Conservation (phyloP, 2,329 filamentous ascomycete species). For the Zymoseptoria pseudotritici region DNA sequence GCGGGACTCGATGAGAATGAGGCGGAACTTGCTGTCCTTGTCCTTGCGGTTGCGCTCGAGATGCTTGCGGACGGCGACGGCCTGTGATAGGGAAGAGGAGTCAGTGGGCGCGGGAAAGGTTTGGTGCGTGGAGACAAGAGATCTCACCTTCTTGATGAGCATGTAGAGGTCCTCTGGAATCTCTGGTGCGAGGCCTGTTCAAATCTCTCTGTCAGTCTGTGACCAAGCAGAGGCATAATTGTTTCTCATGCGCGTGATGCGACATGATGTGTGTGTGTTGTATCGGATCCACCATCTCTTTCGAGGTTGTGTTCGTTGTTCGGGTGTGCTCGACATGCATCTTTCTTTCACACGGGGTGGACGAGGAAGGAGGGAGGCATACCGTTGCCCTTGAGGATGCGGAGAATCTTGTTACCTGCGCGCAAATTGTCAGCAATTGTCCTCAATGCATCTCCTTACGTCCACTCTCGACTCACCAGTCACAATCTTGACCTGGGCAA, state of each 20-base stretch:
- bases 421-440: slow-evolving; percentile 10
- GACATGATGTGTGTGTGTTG: slow-evolving; percentile 7
- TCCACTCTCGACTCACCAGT: slow-evolving; percentile 61
- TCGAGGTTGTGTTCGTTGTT: slow-evolving; percentile 19
- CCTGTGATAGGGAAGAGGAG: slow-evolving; percentile 43
- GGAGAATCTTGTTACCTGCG: slow-evolving; percentile 97
- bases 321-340: not conserved
- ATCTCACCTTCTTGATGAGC: slow-evolving; percentile 98
- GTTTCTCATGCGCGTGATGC: slow-evolving; percentile 12
- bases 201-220: slow-evolving; percentile 38
- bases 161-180: slow-evolving; percentile 99
- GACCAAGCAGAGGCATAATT: slow-evolving; percentile 38
- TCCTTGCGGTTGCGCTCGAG: slow-evolving; percentile 99
- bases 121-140: not conserved
- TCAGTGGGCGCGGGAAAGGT: slow-evolving; percentile 1
- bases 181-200: slow-evolving; percentile 92
- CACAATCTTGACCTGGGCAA: slow-evolving; percentile 95
- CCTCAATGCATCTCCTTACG: not conserved
- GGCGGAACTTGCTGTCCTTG: slow-evolving; percentile 99
- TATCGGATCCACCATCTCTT: slow-evolving; percentile 21
- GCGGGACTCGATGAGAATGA: slow-evolving; percentile 99
- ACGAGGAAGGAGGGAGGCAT: slow-evolving; percentile 45
- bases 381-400: slow-evolving; percentile 97
- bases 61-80: slow-evolving; percentile 98
- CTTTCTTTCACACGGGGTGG: slow-evolving; percentile 34